Evolutionary conservation across 768 basidiomycete genomes (phyloP), one percentile per base, ranked within the genome.

Genomic region (Mrakia gelida): DNA sequence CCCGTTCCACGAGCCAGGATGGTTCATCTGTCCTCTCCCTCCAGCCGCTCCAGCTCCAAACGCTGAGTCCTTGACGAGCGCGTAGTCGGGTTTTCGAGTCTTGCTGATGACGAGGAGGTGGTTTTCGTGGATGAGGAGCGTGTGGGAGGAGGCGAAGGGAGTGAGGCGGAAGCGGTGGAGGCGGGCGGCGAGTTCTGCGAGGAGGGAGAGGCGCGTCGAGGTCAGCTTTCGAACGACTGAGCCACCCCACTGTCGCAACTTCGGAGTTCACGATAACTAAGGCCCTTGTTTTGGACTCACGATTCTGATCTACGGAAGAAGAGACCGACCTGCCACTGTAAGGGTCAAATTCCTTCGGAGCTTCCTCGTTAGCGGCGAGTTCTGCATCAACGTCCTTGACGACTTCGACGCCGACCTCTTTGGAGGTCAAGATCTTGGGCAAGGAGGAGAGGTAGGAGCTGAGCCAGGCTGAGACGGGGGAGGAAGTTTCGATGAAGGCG

Each of bases 91-190:
- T 15, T 32, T 38, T 13, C 34, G 11, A 32, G 30, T 21, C 38
- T 59, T 56, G 56, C 56, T 62, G 62, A 65, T 30, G 41, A 75
- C 26, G 26, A 75, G 73, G 5, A 75, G 62, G 62, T 75, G 59
- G 28, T 34, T 28, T 18, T 75, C 54, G 62, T 75, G 62, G 15
- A 61, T 61, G 28, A 75, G 61, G 43, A 75, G 43, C 6, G 73
- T 75, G 16, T 65, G 73, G 7, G 61, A 43, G 1, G 62, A 45
- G 18, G 73, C 41, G 26, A 75, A 45, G 23, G 61, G 73, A 43
- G 61, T 28, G 26, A 75, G 73, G n/a, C 73, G 73, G 41, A 62
- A 74, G 61, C 21, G 15, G 73, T 74, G 73, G 1, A 74, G 61
- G 13, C 61, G 59, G 26, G 38, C 38, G 9, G 73, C 73, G 59